Evolutionary conservation across 495 filamentous ascomycete genomes (phyloP).

Genomic region (Lophiostoma macrostomum): DNA sequence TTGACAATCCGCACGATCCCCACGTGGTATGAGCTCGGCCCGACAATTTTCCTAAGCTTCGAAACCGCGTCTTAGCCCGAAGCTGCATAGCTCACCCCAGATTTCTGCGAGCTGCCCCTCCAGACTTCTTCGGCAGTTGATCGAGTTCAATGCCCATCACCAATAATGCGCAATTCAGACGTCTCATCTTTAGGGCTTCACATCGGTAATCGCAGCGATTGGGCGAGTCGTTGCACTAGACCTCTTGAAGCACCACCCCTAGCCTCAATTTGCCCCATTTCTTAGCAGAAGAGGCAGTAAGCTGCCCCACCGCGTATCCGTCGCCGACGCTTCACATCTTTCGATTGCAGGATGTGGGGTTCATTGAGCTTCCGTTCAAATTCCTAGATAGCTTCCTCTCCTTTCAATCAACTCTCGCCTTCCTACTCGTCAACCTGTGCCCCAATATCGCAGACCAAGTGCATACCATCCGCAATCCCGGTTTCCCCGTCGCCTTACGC

Average conservation of each 20-base stretch:
- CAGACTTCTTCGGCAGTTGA: constrained; percentile 26
- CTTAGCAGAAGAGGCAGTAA: neutral
- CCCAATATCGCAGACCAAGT: neutral
- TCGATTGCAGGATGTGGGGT: constrained; percentile 20
- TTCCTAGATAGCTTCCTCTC: neutral
- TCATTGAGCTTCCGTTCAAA: constrained; percentile 4
- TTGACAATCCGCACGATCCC: constrained; percentile 3
- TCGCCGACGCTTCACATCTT: neutral
- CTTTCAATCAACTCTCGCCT: neutral
- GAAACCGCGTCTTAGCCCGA: neutral
- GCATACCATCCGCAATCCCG: neutral
- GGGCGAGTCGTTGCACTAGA: neutral
- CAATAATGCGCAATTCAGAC: constrained; percentile 11
- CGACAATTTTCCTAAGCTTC: too few relatives aligned
- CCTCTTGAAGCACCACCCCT: neutral
- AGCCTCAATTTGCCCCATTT: neutral
- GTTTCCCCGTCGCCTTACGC: constrained; percentile 4
- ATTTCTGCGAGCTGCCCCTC: constrained; percentile 13
- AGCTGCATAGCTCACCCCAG: neutral
- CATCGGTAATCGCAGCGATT: constrained; percentile 19
- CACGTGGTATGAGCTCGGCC: constrained; percentile 7
- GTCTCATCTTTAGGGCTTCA: neutral
- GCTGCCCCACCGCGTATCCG: constrained; percentile 10
- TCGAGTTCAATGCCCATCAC: neutral
- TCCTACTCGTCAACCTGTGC: neutral